Evolutionary conservation across 805 yeast species (phyloP).

Genomic region (Suhomyces xylopsoci): DNA sequence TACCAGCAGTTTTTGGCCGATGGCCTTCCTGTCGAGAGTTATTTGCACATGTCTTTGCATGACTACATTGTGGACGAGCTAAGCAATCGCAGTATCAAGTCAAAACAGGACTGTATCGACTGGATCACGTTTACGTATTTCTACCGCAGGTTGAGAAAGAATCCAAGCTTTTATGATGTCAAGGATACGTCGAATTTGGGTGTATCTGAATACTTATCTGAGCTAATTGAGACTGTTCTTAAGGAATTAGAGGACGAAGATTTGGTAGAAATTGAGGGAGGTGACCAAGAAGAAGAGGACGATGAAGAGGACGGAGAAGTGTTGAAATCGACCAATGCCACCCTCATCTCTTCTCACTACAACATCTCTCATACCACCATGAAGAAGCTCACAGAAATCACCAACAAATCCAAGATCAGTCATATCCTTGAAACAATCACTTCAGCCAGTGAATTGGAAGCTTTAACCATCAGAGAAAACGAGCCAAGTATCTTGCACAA

Average conservation of each 20-base stretch:
- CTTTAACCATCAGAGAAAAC: slow-evolving; percentile 55
- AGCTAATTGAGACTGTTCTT: slow-evolving; percentile 69
- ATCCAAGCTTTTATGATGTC: slow-evolving; percentile 89
- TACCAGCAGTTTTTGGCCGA: slow-evolving; percentile 69
- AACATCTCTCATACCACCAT: slow-evolving; percentile 63
- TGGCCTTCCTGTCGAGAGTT: slow-evolving; percentile 83
- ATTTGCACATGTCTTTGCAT: slow-evolving; percentile 51
- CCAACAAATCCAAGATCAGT: slow-evolving; percentile 54
- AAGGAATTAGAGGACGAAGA: slow-evolving; percentile 59
- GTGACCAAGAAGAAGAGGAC: slow-evolving; percentile 36
- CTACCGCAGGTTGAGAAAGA: slow-evolving; percentile 72
- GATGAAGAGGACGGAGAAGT: slow-evolving; percentile 32
- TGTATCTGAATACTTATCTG: slow-evolving; percentile 78
- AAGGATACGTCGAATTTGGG: slow-evolving; percentile 61
- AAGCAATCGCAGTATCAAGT: slow-evolving; percentile 56
- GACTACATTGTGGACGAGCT: slow-evolving; percentile 76
- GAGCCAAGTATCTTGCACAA: slow-evolving; percentile 51
- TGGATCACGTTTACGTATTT: slow-evolving; percentile 85
- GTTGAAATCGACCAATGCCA: slow-evolving; percentile 63
- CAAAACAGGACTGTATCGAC: slow-evolving; percentile 83
- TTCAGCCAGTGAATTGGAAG: slow-evolving; percentile 69
- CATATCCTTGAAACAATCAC: slow-evolving; percentile 64
- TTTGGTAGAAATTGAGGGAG: slow-evolving; percentile 57
- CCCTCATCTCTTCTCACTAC: slow-evolving; percentile 74
- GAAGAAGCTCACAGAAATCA: slow-evolving; percentile 55